phyloP scores from a whole-genome alignment of 805 yeast species.

The Saccharomycopsis synnaedendra region DNA sequence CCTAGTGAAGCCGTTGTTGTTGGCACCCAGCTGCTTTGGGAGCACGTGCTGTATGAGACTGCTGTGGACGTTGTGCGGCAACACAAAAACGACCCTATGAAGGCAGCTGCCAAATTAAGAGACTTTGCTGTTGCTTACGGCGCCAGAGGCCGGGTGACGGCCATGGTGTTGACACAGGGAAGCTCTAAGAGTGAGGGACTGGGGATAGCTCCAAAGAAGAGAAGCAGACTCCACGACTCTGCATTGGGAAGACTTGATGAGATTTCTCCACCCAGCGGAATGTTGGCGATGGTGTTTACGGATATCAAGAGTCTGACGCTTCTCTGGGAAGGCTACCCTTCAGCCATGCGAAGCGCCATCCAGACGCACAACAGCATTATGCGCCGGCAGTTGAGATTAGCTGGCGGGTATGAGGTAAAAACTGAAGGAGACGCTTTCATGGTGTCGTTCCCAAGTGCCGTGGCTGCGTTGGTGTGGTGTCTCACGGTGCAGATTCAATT shows the following conservation, averaged over 20 bases:
- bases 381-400: constrained; percentile 85
- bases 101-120: constrained; percentile 86
- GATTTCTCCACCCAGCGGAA: constrained; percentile 90
- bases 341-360: constrained; percentile 94
- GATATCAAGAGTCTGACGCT: constrained; percentile 92
- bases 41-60: constrained; percentile 64
- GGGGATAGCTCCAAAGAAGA: constrained; percentile 28
- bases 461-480: constrained; percentile 89
- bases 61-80: constrained; percentile 87
- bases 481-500: constrained; percentile 81
- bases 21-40: constrained; percentile 83
- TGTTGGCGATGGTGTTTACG: constrained; percentile 90
- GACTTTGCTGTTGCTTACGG: constrained; percentile 95
- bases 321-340: constrained; percentile 87
- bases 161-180: constrained; percentile 64
- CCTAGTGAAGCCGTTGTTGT: constrained; percentile 72
- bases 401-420: constrained; percentile 96
- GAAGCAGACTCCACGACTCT: constrained; percentile 50
- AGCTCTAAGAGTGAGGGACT: constrained; percentile 30
- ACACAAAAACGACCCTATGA: constrained; percentile 70
- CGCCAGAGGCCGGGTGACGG: constrained; percentile 65
- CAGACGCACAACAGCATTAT: constrained; percentile 87
- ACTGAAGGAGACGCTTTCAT: constrained; percentile 99
- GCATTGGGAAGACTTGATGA: constrained; percentile 75
- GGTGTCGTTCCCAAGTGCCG: constrained; percentile 92